Base-by-base conservation (phyloP, 164 flowering plant genomes). In the Cinnamomum chago region DNA sequence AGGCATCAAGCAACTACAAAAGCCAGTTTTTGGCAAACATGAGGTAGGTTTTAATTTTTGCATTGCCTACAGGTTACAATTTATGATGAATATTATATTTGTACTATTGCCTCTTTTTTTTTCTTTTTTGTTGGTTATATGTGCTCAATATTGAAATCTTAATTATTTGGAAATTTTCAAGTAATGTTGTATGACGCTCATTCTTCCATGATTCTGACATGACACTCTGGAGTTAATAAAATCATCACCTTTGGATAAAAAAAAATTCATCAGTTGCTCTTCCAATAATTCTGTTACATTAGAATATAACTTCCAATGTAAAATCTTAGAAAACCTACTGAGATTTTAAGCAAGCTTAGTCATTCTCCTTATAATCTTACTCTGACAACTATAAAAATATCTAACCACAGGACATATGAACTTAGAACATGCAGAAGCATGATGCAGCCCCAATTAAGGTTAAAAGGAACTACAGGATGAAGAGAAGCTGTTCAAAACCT, bases 11-110 rank as follows among this genome's bases (percentile, higher is more conserved):
- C 88, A 95, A 95, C 84, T 95, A 90, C 81, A 95, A 95, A 80
- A 95, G 97, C 82, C 99, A 95, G 81, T 95, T 95, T 84, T 78
- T 95, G 65, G 99, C 99, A 78, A 95, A 95, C 73, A 95, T 93
- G 98, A 95, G 99, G 99, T 88, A 33, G 77, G 76, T 74, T 7
- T 67, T 55, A 40, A 62, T 73, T 20, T 58, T 60, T 35, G 9
- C 64, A 35, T 58, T 50, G 18, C 24, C 62, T 33, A 23, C 62
- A 50, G 40, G 51, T 62, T 27, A 47, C 24, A 14, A 40, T 33
- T 23, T 17, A 2, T 11, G 3, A 67, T 5, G 20, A 67, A 40
- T 40, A 1, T 40, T 40, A 40, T 9, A 40, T 40, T 40, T 40
- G 9, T 40, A 7, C 47, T 40, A 40, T 40, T 55, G 17, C 18